A percentile compares a stretch with the other conserved stretches of the same genome.
phyloP scores from a whole-genome alignment of 768 basidiomycete genomes.

The Mrakia blollopis region DNA sequence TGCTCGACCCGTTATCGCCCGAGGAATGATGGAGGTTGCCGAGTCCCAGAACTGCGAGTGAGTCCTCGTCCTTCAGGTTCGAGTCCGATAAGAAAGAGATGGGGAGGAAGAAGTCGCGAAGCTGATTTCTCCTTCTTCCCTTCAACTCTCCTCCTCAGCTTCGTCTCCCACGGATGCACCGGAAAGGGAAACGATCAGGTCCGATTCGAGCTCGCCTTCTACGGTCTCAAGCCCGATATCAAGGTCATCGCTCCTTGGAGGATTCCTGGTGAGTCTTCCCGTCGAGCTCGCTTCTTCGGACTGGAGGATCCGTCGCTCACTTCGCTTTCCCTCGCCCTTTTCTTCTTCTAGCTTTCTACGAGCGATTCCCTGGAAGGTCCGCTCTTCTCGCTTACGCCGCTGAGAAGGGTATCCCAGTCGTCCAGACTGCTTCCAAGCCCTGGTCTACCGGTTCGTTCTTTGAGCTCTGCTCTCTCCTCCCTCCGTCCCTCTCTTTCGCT shows the following conservation, averaged over 20 bases:
- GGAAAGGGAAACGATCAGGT: constrained; percentile 99
- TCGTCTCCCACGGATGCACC: constrained; percentile 95
- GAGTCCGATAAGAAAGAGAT: neutral
- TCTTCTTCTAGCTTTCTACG: constrained; percentile 71
- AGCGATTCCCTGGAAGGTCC: constrained; percentile 92
- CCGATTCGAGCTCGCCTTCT: constrained; percentile 97
- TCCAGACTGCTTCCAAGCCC: constrained; percentile 91
- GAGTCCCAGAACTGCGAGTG: constrained; percentile 92
- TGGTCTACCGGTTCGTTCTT: constrained; percentile 71
- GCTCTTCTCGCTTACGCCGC: constrained; percentile 87
- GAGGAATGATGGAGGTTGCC: constrained; percentile 94
- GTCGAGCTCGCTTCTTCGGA: neutral
- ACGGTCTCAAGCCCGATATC: constrained; percentile 96
- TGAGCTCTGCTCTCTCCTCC: neutral
- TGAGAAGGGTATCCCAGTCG: constrained; percentile 81
- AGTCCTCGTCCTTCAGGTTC: constrained; percentile 43
- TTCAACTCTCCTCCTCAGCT: constrained; percentile 51
- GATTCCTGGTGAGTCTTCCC: constrained; percentile 62
- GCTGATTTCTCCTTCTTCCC: neutral
- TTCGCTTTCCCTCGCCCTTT: neutral
- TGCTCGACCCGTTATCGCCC: constrained; percentile 95
- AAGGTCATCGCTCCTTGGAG: constrained; percentile 99
- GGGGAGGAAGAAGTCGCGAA: neutral
- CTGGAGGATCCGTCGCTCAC: neutral
- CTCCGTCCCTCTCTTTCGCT: neutral